Conservation (phyloP, 306 rosid genomes). For the Trifolium pratense region DNA sequence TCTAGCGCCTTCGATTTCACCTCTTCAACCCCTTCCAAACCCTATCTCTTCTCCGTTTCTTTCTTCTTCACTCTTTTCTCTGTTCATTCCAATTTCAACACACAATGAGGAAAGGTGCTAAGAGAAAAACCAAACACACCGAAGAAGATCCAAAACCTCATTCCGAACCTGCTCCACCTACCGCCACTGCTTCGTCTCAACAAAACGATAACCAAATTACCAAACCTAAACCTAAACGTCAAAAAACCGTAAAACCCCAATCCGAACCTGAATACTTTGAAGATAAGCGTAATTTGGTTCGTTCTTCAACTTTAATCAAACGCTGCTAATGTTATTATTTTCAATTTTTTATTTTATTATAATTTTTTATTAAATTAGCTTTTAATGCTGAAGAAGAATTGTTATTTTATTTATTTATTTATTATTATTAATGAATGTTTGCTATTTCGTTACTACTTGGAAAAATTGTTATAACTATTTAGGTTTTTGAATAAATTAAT, state of each 20-base stretch:
- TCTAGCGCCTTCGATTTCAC: conserved; percentile 56
- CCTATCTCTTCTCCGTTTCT: conserved; percentile 33
- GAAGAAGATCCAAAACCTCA: conserved; percentile 43
- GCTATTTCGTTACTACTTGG: no score
- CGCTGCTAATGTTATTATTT: background rate
- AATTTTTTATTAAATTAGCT: background rate
- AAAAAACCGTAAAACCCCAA: no score
- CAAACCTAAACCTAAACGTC: no score
- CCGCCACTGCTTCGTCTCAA: no score
- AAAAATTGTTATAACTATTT: conserved; percentile 5
- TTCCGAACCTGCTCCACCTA: background rate
- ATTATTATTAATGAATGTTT: background rate
- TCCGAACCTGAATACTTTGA: no score
- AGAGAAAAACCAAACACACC: conserved; percentile 52
- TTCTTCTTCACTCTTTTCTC: background rate
- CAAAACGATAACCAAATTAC: no score
- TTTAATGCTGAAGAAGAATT: background rate
- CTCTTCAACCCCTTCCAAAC: conserved; percentile 38
- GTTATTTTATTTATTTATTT: background rate
- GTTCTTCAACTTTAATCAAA: no score
- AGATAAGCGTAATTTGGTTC: no score
- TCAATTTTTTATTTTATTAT: background rate
- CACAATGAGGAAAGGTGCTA: conserved; percentile 62
- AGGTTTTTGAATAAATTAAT: conserved; percentile 14
- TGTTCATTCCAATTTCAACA: background rate